Conservation (phyloP, 2,329 filamentous ascomycete species). For the Scopulariopsis brevicaulis region DNA sequence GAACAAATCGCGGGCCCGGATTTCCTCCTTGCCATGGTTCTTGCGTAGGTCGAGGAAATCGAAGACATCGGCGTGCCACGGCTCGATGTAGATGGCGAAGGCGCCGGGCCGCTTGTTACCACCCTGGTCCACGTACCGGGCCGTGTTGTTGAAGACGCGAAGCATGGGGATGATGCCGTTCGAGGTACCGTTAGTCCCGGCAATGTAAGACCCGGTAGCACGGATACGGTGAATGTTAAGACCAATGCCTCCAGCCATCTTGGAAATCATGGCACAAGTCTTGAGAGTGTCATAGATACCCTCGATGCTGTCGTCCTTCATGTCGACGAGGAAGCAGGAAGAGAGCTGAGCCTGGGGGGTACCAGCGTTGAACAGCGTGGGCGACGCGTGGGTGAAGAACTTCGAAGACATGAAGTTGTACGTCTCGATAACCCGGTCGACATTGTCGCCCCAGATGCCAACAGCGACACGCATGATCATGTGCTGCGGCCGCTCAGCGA, state of each 20-base stretch:
- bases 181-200: slow-evolving; percentile 93
- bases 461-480: slow-evolving; percentile 99
- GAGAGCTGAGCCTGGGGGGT: slow-evolving; percentile 91
- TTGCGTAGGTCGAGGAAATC: slow-evolving; percentile 96
- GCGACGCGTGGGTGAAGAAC: slow-evolving; percentile 96
- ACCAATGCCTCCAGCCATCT: slow-evolving; percentile 97
- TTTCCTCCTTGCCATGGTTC: slow-evolving; percentile 98
- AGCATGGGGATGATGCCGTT: slow-evolving; percentile 98
- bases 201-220: slow-evolving; percentile 95
- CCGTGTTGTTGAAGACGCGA: slow-evolving; percentile 98
- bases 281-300: slow-evolving; percentile 99
- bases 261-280: slow-evolving; percentile 99
- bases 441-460: slow-evolving; percentile 88
- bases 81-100: slow-evolving; percentile 97
- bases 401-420: slow-evolving; percentile 99
- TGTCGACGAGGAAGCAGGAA: slow-evolving; percentile 97
- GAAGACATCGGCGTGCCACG: slow-evolving; percentile 97
- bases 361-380: slow-evolving; percentile 95
- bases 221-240: slow-evolving; percentile 95
- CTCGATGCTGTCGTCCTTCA: slow-evolving; percentile 99
- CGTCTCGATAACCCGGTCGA: slow-evolving; percentile 91
- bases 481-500: slow-evolving; percentile 94
- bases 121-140: slow-evolving; percentile 95
- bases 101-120: slow-evolving; percentile 98
- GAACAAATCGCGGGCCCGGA: slow-evolving; percentile 94